These are phyloP conservation scores for Yamadazyma kitorensis DNA, from an alignment of 805 yeast species.

Conservation along the genomic window DNA sequence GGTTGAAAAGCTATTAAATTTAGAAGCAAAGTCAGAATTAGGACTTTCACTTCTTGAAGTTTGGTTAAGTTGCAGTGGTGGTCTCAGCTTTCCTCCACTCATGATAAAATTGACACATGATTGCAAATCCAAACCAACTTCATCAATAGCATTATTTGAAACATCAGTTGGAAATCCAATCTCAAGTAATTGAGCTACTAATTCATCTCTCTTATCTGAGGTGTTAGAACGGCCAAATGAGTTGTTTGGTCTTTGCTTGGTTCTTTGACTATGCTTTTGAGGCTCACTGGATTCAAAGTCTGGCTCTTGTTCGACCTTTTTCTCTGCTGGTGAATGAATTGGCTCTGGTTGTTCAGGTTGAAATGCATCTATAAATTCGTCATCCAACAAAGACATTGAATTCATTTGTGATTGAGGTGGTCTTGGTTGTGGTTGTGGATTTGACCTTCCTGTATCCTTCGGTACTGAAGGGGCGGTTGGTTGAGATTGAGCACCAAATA, in stretches of 20 bases:
- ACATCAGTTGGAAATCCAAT: constrained; percentile 72
- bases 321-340: constrained; percentile 4
- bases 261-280: constrained; percentile 4
- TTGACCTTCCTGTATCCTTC: not conserved
- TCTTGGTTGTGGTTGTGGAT: not conserved
- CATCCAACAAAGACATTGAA: constrained; percentile 30
- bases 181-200: constrained; percentile 68
- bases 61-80: constrained; percentile 1
- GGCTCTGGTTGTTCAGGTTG: constrained; percentile 6
- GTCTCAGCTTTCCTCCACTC: constrained; percentile 26
- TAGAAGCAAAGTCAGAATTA: constrained; percentile 22
- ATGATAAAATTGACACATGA: constrained; percentile 66
- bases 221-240: not conserved
- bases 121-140: constrained; percentile 59
- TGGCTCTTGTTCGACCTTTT: constrained; percentile 1
- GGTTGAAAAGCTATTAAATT: constrained; percentile 52
- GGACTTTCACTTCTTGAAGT: constrained; percentile 10
- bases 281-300: not conserved
- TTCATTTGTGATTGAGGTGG: not conserved
- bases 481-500: constrained; percentile 14
- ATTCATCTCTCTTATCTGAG: constrained; percentile 36
- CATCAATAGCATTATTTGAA: constrained; percentile 57
- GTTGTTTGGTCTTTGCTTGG: not conserved
- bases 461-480: not conserved
- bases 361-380: constrained; percentile 43